phyloP scores from a whole-genome alignment of 139 green algal species.

The Chlorella ohadii region DNA sequence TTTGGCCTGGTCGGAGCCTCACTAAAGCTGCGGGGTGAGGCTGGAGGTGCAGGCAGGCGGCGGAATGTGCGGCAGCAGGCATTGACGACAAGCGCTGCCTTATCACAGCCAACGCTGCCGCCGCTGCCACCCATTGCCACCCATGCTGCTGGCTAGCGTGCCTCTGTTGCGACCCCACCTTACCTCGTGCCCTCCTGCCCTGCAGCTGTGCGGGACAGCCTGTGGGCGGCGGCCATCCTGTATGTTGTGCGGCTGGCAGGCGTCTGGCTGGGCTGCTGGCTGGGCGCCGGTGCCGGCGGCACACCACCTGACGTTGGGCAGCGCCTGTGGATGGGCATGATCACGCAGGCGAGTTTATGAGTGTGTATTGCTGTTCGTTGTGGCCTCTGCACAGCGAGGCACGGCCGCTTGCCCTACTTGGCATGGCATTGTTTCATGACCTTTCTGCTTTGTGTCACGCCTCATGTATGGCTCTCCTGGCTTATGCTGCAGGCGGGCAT shows the following conservation, averaged over 20 bases:
- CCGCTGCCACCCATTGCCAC: no score
- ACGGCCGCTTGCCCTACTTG: no score
- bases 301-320: constrained; percentile 51
- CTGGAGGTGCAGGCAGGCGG: background rate
- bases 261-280: constrained; percentile 71
- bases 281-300: constrained; percentile 62
- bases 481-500: constrained; percentile 83
- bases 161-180: no score
- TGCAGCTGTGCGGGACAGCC: constrained; percentile 71
- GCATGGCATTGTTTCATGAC: no score
- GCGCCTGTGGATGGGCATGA: constrained; percentile 82
- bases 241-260: constrained; percentile 62
- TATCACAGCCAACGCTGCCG: no score
- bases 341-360: constrained; percentile 81
- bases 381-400: no score
- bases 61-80: background rate
- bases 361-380: no score
- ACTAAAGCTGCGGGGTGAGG: constrained; percentile 63
- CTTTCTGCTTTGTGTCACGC: no score
- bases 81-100: no score
- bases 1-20: constrained; percentile 86
- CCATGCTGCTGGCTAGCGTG: no score
- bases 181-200: background rate
- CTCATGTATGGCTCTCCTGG: no score
- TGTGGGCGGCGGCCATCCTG: constrained; percentile 68